Evolutionary conservation across 2,329 filamentous ascomycete genomes (phyloP).

Genomic region (Diaporthe sp.): DNA sequence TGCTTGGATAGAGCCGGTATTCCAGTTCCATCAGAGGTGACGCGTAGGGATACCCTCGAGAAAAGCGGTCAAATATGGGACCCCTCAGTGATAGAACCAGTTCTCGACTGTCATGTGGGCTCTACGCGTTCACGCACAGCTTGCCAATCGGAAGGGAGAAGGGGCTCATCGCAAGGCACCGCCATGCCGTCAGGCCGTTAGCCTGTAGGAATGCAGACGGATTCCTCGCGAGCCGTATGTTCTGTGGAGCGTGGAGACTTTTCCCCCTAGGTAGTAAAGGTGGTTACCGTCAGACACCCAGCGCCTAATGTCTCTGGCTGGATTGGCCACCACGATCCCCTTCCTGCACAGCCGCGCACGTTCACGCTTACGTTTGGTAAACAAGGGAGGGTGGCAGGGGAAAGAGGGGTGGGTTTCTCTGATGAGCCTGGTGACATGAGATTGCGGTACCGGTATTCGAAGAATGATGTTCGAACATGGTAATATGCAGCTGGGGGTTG

Average conservation of each 20-base stretch:
- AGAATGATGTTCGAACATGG: background rate
- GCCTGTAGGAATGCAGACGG: background rate
- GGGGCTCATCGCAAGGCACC: background rate
- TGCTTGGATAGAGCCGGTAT: too few species aligned
- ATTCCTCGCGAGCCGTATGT: background rate
- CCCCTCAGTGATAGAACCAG: background rate
- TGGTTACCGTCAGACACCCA: background rate
- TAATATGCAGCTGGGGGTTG: background rate
- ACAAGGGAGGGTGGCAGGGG: background rate
- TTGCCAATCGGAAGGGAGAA: background rate
- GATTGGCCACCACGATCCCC: background rate
- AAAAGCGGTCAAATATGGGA: slow-evolving; percentile 13
- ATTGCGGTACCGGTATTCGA: background rate
- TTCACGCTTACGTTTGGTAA: background rate
- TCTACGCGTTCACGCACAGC: background rate
- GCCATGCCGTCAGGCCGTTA: background rate
- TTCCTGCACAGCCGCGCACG: background rate
- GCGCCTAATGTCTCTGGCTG: background rate
- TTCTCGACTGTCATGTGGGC: background rate
- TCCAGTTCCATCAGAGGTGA: background rate
- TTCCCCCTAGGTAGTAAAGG: background rate
- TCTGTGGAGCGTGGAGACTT: background rate
- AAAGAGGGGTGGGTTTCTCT: background rate
- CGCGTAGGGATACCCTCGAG: background rate
- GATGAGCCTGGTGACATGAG: background rate